Evolutionary conservation across 2,329 filamentous ascomycete genomes (phyloP), one percentile per base, ranked within the genome.

Genomic region (Talaromyces albobiverticillius): DNA sequence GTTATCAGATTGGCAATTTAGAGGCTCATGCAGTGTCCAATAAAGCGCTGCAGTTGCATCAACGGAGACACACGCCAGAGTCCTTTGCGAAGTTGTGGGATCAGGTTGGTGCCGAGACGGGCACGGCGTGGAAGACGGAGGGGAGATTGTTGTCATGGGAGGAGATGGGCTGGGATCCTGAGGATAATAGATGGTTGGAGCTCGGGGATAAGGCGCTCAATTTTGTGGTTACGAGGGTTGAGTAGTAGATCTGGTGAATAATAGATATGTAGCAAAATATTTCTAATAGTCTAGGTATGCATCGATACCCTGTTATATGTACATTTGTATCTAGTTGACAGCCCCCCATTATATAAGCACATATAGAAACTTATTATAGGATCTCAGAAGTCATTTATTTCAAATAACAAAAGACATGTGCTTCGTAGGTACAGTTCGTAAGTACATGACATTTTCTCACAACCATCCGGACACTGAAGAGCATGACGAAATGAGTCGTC

Each of bases 61-160:
- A 70, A 7, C 82, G 76, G 58, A 64, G 80, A 1, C 80, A 83
- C 61, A 73, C 80, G 57, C 69, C 73, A 31, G 62, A 67, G 7
- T 80, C 74, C 53, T 84, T 82, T 66, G 76, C 79, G 60, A 62
- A 62, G 32, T 67, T 84, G 22, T 84, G 82, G 82, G 71, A 80
- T 50, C 76, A 81, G 56, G 74, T 82, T 23, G 79, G 79, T 8
- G 57, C 55, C 29, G 62, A 76, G 50, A 82, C 80, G 0, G 71
- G 69, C 22, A 82, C 79, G 1, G 63, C 61, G 38, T 83, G 81
- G 81, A 67, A 69, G 48, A 76, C 80, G 16, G 45, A 54, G 20
- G 51, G 45, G 1, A 51, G 16, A 3, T 16, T 55, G 46, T 20
- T 50, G 25, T 38, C 31, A 3, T 53, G n/a, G 3, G 32, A 53